Evolutionary conservation across 2,329 filamentous ascomycete species (phyloP).

Genomic region (Arthroderma uncinatum): DNA sequence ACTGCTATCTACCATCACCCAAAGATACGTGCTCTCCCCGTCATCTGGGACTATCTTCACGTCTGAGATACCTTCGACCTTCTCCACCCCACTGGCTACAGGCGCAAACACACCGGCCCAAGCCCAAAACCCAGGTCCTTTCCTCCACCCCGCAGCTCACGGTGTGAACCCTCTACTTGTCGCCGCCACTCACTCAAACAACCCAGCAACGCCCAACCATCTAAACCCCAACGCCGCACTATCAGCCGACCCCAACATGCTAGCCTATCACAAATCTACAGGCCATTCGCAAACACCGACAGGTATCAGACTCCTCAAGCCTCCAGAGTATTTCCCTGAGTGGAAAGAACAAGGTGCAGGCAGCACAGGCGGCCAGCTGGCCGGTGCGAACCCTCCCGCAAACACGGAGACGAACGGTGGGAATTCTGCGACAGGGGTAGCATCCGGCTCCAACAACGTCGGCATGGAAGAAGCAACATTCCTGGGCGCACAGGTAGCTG

Average conservation of each 20-base stretch:
- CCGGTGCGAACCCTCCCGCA: neutral
- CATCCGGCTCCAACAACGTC: constrained; percentile 24
- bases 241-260: constrained; percentile 19
- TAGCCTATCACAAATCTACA: constrained; percentile 45
- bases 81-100: constrained; percentile 81
- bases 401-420: constrained; percentile 13
- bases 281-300: constrained; percentile 67
- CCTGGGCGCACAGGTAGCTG: constrained; percentile 76
- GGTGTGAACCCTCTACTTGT: constrained; percentile 83
- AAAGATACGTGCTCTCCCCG: constrained; percentile 81
- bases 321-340: constrained; percentile 78
- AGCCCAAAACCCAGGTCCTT: constrained; percentile 37
- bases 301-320: constrained; percentile 63
- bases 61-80: constrained; percentile 85
- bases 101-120: constrained; percentile 68
- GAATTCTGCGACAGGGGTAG: constrained; percentile 34
- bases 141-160: constrained; percentile 46
- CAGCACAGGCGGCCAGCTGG: constrained; percentile 11
- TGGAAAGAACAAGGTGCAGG: constrained; percentile 61
- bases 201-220: constrained; percentile 28
- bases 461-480: constrained; percentile 74
- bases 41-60: constrained; percentile 94
- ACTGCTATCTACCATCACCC: constrained; percentile 64
- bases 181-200: constrained; percentile 58
- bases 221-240: constrained; percentile 25